A percentile compares a stretch with the other conserved stretches of the same genome.
Evolutionary conservation across 805 yeast genomes (phyloP).

Genomic region (Wickerhamomyces sydowiorum): DNA sequence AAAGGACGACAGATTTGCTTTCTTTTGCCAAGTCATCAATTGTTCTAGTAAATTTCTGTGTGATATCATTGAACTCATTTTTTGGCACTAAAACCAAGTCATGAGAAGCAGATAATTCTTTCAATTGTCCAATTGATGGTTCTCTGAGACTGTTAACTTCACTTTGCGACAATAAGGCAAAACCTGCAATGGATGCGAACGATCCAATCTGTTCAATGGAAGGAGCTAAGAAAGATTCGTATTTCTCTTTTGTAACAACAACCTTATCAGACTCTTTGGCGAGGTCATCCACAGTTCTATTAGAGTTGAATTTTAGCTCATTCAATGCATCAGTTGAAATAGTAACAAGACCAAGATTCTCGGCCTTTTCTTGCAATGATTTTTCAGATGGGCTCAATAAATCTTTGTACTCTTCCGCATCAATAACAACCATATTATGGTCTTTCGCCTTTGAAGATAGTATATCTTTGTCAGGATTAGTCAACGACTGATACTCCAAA

Average conservation of each 20-base stretch:
- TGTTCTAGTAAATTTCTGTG: conserved; percentile 3
- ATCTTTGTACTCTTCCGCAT: conserved; percentile 1
- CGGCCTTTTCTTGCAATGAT: conserved; percentile 2
- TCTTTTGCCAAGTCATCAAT: conserved; percentile 12
- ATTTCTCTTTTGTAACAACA: conserved; percentile 12
- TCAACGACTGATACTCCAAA: conserved; percentile 3
- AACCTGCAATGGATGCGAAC: neutral
- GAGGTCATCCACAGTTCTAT: conserved; percentile 5
- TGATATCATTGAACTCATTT: neutral
- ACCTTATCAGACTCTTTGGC: conserved; percentile 9
- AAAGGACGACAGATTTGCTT: conserved; percentile 1
- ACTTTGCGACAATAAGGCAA: conserved; percentile 3
- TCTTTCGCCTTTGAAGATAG: conserved; percentile 1
- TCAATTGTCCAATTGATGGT: conserved; percentile 2
- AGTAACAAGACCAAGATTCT: conserved; percentile 4
- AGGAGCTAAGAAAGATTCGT: conserved; percentile 12
- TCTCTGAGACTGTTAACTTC: conserved; percentile 5
- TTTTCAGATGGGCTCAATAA: conserved; percentile 5
- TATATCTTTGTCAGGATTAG: conserved; percentile 8
- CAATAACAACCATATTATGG: conserved; percentile 2
- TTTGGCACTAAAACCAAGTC: conserved; percentile 4
- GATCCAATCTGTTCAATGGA: conserved; percentile 2
- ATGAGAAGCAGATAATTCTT: neutral
- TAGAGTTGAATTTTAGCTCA: conserved; percentile 4
- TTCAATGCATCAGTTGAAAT: conserved; percentile 8